Conservation (phyloP, 2,329 filamentous ascomycete genomes). For the Talaromyces sp. region DNA sequence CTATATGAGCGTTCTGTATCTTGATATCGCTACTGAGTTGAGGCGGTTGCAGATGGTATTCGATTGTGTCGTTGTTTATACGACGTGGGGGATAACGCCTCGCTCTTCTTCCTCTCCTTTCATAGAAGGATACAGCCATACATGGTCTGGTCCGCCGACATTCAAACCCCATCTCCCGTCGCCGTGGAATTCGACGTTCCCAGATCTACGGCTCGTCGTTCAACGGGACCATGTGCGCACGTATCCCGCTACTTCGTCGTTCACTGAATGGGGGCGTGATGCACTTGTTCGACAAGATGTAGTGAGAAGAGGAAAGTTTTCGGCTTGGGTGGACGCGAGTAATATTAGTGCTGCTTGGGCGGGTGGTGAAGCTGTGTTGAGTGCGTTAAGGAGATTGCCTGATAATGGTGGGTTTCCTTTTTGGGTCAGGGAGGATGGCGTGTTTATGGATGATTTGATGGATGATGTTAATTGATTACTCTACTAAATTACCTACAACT, state of each 20-base stretch:
- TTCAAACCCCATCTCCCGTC: conserved; percentile 33
- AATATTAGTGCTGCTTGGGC: neutral
- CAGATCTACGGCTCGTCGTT: conserved; percentile 35
- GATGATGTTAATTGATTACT: conserved; percentile 1
- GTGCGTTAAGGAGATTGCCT: conserved; percentile 24
- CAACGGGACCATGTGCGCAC: conserved; percentile 31
- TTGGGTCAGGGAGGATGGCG: conserved; percentile 22
- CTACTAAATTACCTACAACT: neutral
- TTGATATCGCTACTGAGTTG: conserved; percentile 26
- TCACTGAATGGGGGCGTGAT: conserved; percentile 31
- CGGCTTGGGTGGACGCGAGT: conserved; percentile 32
- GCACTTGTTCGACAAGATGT: conserved; percentile 32
- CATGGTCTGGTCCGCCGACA: conserved; percentile 20
- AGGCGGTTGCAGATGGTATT: conserved; percentile 35
- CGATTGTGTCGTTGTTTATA: conserved; percentile 38
- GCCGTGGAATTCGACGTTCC: conserved; percentile 35
- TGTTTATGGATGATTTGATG: conserved; percentile 19
- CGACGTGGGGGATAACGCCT: conserved; percentile 23
- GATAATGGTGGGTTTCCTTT: conserved; percentile 29
- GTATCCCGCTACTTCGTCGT: conserved; percentile 31
- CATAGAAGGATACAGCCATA: conserved; percentile 13
- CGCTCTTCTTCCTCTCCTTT: neutral
- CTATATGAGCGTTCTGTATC: conserved; percentile 28
- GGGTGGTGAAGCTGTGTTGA: conserved; percentile 27
- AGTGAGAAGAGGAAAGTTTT: conserved; percentile 31